Conservation (phyloP, 768 basidiomycete species). For the Leccinellum luteum region DNA sequence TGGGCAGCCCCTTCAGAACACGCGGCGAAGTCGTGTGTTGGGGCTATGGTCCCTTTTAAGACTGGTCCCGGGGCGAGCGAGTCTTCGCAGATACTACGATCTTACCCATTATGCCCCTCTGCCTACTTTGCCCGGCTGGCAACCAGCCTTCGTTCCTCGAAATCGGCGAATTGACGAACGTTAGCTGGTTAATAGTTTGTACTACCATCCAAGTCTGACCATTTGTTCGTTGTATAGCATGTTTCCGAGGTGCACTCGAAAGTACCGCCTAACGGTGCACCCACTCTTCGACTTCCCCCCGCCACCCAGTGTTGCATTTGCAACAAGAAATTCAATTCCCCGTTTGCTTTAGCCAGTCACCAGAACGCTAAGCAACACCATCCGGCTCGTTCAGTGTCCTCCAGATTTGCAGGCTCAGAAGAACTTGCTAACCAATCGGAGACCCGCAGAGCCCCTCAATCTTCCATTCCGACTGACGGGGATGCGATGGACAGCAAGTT, state of each 20-base stretch:
- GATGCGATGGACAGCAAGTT: neutral
- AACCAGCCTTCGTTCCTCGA: slow-evolving; percentile 23
- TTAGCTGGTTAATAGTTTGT: slow-evolving; percentile 3
- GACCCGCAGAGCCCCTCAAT: slow-evolving; percentile 2
- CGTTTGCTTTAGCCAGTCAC: slow-evolving; percentile 16
- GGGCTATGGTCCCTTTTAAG: slow-evolving; percentile 33
- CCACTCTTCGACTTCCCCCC: slow-evolving; percentile 1
- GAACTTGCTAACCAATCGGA: slow-evolving; percentile 3
- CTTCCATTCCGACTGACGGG: neutral
- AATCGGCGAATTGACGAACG: slow-evolving; percentile 16
- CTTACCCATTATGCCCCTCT: slow-evolving; percentile 22
- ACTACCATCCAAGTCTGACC: slow-evolving; percentile 4
- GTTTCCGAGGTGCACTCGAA: slow-evolving; percentile 17
- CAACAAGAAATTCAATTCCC: slow-evolving; percentile 25
- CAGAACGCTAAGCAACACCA: slow-evolving; percentile 25
- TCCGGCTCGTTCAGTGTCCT: slow-evolving; percentile 7
- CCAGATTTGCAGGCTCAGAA: neutral
- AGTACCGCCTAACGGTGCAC: neutral
- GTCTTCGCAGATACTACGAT: slow-evolving; percentile 15
- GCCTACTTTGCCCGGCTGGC: slow-evolving; percentile 23
- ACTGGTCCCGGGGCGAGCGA: slow-evolving; percentile 14
- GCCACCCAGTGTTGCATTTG: slow-evolving; percentile 23
- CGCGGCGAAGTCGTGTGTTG: slow-evolving; percentile 33
- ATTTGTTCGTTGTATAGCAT: slow-evolving; percentile 16
- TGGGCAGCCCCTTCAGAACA: slow-evolving; percentile 27